phyloP scores from a whole-genome alignment of 169 alveolate species.

The Cryptosporidium xiaoi region DNA sequence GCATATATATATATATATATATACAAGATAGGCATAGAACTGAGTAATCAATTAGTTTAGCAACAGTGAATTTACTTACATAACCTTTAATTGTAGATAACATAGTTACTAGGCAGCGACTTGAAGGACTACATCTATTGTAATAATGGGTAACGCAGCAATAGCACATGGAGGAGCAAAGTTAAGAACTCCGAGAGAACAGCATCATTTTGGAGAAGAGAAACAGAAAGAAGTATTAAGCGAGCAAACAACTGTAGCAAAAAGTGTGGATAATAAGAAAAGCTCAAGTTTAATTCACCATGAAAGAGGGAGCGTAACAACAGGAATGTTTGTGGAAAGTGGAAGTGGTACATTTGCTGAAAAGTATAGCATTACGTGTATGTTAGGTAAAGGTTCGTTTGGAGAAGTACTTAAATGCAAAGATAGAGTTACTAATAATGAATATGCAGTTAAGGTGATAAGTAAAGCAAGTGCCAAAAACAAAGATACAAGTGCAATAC shows the following conservation, averaged over 20 bases:
- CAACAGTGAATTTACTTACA: too few species aligned
- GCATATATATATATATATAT: too few species aligned
- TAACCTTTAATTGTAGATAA: too few species aligned
- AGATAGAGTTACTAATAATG: conserved; percentile 87
- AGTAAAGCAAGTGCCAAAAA: conserved; percentile 87
- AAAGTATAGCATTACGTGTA: conserved; percentile 87
- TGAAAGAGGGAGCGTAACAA: conserved; percentile 84
- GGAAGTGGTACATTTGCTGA: conserved; percentile 86
- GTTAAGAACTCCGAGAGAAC: conserved; percentile 6
- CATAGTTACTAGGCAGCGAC: too few species aligned
- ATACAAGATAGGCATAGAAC: too few species aligned
- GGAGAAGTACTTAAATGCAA: conserved; percentile 91
- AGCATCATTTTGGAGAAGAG: not conserved
- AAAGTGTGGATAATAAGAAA: not conserved
- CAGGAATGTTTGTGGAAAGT: conserved; percentile 90
- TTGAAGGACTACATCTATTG: not conserved
- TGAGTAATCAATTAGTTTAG: too few species aligned
- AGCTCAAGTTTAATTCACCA: conserved; percentile 1
- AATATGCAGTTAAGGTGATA: conserved; percentile 91
- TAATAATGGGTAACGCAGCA: conserved; percentile 37
- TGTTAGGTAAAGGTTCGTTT: conserved; percentile 92
- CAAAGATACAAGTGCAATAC: conserved; percentile 85
- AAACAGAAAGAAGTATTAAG: conserved; percentile 9
- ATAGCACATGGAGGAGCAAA: conserved; percentile 25
- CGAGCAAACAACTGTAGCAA: not conserved